Base-by-base conservation (phyloP, 768 basidiomycete genomes). In the Tricholoma saponaceum region DNA sequence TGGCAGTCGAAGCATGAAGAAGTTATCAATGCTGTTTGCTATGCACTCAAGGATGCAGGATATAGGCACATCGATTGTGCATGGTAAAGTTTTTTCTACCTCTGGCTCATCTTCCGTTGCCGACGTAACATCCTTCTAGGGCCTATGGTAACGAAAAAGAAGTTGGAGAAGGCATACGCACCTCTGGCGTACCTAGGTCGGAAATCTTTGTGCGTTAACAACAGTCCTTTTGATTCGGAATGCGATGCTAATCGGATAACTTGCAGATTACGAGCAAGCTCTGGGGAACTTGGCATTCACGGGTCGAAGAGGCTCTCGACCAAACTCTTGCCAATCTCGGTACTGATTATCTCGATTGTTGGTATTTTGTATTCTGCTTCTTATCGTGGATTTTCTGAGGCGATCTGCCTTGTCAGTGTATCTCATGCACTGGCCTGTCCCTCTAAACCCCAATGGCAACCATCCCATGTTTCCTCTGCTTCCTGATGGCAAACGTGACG, bases 341-440 rank as follows among this genome's bases (percentile, higher is more conserved):
- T n/a, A 83, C 82, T 30, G 86, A 92, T 74, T 95, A 95, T 72
- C 80, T 95, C 23, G 93, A 95, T 59, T 75, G 89, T 86, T 65
- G 69, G 80, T 75, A 44, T 60, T 18, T 23, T n/a, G 22, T 47
- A 32, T 64, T 59, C 10, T 14, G 62, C 46, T 64, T 61, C 62
- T 65, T 57, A 56, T 23, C 9, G 32, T 52, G 52, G 57, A 56
- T 41, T 54, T 43, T 56, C 55, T 56, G 56, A 60, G 26, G 49
- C 55, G 41, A 51, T 53, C 26, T 56, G 25, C 54, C 57, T 63
- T 20, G 39, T 5, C 58, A 80, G 79, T 89, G 56, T 88, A 86
- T 64, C 79, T 90, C 25, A 69, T 92, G 20, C 90, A 92, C 68
- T 93, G 91, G 90, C 92, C 92, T 1, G 72, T 92, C n/a, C 76